Percentiles rank a stretch among this genome's conserved stretches.
phyloP scores from a whole-genome alignment of 2,329 filamentous ascomycete genomes.

The Berkeleyomyces basicola region DNA sequence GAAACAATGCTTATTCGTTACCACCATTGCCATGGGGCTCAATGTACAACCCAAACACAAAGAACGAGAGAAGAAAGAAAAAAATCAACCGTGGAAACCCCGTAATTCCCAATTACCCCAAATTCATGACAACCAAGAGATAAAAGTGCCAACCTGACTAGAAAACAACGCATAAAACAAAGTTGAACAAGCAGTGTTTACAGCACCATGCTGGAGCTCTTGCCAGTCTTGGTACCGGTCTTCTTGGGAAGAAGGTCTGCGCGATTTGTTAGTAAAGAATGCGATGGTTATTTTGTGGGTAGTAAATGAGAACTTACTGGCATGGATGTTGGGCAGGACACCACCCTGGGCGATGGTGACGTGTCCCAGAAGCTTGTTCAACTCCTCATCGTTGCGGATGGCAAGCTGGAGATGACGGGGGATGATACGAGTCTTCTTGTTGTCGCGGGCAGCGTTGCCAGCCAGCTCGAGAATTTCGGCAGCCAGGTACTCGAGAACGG shows the following conservation, averaged over 20 bases:
- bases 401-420: constrained; percentile 96
- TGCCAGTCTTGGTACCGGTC: constrained; percentile 80
- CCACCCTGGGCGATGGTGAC: constrained; percentile 95
- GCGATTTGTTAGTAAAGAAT: constrained; percentile 23
- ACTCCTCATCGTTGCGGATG: constrained; percentile 97
- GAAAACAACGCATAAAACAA: constrained; percentile 29
- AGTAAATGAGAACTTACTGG: constrained; percentile 49
- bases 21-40: constrained; percentile 46
- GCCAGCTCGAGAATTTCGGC: constrained; percentile 98
- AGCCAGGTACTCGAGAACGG: constrained; percentile 94
- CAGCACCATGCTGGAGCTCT: constrained; percentile 87
- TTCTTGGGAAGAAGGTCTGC: constrained; percentile 97
- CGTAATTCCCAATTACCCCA: constrained; percentile 52
- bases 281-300: neutral
- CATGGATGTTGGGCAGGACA: constrained; percentile 94
- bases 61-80: constrained; percentile 33
- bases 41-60: constrained; percentile 54
- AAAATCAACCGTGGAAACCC: constrained; percentile 42
- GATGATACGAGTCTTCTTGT: constrained; percentile 99
- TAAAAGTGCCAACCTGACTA: constrained; percentile 41
- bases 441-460: constrained; percentile 95
- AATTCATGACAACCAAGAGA: constrained; percentile 58
- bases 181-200: constrained; percentile 44
- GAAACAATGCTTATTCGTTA: constrained; percentile 40
- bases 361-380: constrained; percentile 96